These are phyloP conservation scores for Solanum stenotomum DNA, from an alignment of 257 asterid species.

Conservation along the genomic window DNA sequence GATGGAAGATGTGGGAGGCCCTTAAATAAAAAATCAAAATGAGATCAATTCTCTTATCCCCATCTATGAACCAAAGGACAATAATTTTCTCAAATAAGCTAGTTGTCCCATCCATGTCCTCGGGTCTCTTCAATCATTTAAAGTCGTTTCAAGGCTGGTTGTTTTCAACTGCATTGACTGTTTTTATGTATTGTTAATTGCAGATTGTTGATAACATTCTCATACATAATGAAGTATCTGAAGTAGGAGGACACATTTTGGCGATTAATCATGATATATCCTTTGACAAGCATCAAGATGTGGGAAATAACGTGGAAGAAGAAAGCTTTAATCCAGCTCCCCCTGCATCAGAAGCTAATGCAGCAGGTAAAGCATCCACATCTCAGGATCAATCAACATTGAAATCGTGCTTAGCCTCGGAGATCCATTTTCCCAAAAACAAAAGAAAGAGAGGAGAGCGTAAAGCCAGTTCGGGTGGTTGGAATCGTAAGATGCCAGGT, in stretches of 20 bases:
- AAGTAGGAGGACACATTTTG: constrained; percentile 31
- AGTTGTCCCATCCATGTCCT: background rate
- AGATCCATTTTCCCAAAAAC: constrained; percentile 50
- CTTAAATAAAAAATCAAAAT: background rate
- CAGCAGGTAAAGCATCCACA: constrained; percentile 8
- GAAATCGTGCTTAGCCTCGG: constrained; percentile 38
- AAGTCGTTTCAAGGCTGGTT: background rate
- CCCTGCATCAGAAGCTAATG: constrained; percentile 17
- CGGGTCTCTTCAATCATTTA: background rate
- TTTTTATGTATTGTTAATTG: background rate
- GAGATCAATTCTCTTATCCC: background rate
- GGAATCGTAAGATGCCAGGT: constrained; percentile 56
- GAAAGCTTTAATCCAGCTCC: constrained; percentile 30
- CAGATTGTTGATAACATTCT: constrained; percentile 83
- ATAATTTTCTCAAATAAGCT: background rate
- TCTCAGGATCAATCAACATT: constrained; percentile 23
- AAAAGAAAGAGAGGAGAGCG: constrained; percentile 91
- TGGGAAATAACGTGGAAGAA: constrained; percentile 43
- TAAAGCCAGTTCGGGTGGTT: constrained; percentile 56
- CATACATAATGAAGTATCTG: constrained; percentile 47
- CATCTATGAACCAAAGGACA: background rate
- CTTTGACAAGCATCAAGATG: constrained; percentile 29
- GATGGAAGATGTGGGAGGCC: background rate
- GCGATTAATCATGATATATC: constrained; percentile 18
- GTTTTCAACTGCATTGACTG: background rate